A percentile compares a stretch with the other conserved stretches of the same genome.
These are phyloP conservation scores for Diaporthe vaccinii DNA, from an alignment of 2,329 filamentous ascomycete genomes.

Conservation along the genomic window DNA sequence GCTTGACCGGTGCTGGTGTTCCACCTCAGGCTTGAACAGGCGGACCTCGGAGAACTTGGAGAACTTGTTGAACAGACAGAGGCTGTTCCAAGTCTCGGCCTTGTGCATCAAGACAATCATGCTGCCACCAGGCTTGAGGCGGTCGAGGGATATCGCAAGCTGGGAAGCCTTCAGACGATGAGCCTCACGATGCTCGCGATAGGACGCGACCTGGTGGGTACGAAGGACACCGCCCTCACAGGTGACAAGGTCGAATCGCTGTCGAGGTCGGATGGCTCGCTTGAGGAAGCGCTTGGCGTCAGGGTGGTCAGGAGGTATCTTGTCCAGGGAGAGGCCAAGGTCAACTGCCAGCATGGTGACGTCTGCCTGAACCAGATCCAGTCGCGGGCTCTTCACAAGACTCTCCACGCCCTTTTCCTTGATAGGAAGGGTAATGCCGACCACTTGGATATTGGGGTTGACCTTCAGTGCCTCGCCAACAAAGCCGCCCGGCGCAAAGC, in stretches of 20 bases:
- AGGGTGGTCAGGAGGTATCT: slow-evolving; percentile 52
- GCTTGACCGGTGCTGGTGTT: slow-evolving; percentile 59
- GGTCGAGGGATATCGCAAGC: slow-evolving; percentile 60
- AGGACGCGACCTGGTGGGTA: slow-evolving; percentile 51
- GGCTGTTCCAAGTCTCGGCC: slow-evolving; percentile 56
- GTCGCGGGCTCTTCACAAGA: slow-evolving; percentile 28
- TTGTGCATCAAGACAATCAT: slow-evolving; percentile 66
- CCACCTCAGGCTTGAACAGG: slow-evolving; percentile 59
- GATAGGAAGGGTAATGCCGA: slow-evolving; percentile 42
- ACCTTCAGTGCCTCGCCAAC: slow-evolving; percentile 52
- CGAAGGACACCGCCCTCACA: slow-evolving; percentile 64
- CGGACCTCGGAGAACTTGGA: slow-evolving; percentile 55
- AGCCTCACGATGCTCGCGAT: slow-evolving; percentile 53
- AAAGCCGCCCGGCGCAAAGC: slow-evolving; percentile 70
- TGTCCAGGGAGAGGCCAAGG: slow-evolving; percentile 51
- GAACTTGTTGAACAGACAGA: slow-evolving; percentile 56
- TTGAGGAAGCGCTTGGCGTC: slow-evolving; percentile 49
- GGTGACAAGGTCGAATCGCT: slow-evolving; percentile 58
- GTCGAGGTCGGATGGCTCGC: slow-evolving; percentile 54
- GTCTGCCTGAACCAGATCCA: slow-evolving; percentile 50
- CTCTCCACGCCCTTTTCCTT: slow-evolving; percentile 30
- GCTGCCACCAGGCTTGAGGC: slow-evolving; percentile 60
- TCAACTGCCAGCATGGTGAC: slow-evolving; percentile 66
- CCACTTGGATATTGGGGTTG: slow-evolving; percentile 51
- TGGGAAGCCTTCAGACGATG: slow-evolving; percentile 55